Evolutionary conservation across 2,329 filamentous ascomycete genomes (phyloP).

Genomic region (Alternaria sp.): DNA sequence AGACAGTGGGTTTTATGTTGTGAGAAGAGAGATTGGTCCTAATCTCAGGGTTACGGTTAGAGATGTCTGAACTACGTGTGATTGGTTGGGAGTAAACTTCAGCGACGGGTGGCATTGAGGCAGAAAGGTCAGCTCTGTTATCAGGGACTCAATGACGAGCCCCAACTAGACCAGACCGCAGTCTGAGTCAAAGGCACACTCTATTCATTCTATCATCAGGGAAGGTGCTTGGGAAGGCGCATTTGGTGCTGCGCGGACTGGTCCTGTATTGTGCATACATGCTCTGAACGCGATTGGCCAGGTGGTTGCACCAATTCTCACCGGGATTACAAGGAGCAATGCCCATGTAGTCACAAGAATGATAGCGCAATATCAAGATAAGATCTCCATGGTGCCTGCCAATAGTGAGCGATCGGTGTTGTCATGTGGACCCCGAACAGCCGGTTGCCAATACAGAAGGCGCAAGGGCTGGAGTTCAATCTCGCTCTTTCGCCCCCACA

Average conservation of each 20-base stretch:
- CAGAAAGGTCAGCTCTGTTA: background rate
- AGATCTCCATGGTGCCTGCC: background rate
- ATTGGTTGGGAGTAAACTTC: no score
- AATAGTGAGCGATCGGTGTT: background rate
- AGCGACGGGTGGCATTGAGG: background rate
- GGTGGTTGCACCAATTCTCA: background rate
- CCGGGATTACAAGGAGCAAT: background rate
- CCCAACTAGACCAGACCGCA: no score
- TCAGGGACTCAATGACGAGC: background rate
- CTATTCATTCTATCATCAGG: no score
- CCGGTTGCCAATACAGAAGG: background rate
- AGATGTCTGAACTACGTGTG: background rate
- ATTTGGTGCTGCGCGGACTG: background rate
- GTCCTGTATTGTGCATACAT: background rate
- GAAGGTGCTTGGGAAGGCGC: background rate
- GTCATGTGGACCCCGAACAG: background rate
- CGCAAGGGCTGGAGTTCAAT: background rate
- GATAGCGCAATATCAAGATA: background rate
- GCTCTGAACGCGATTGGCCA: background rate
- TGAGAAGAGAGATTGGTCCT: background rate
- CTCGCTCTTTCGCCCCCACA: background rate
- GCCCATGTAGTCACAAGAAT: background rate
- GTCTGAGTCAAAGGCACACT: no score
- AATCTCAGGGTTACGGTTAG: background rate
- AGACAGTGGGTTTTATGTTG: background rate